A percentile compares a stretch with the other conserved stretches of the same genome.
Conservation (phyloP, 1,284 basidiomycete species). For the Heterobasidion parviporum region DNA sequence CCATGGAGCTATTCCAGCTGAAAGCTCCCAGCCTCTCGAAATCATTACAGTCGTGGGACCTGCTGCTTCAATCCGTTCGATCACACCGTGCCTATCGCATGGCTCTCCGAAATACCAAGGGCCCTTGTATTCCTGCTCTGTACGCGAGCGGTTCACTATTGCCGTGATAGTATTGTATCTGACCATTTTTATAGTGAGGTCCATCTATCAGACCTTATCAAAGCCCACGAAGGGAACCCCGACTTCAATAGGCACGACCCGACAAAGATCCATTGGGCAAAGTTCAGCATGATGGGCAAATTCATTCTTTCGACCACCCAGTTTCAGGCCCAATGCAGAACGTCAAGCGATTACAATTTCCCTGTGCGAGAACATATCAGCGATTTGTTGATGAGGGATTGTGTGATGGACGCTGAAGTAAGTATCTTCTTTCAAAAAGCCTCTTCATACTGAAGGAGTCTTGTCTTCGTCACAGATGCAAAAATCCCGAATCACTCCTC, state of each 20-base stretch:
- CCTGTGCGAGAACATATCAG: constrained; percentile 39
- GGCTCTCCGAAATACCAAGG: constrained; percentile 71
- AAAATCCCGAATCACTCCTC: constrained; percentile 45
- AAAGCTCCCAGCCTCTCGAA: constrained; percentile 60
- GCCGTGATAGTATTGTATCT: constrained; percentile 3
- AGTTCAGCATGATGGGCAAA: constrained; percentile 77
- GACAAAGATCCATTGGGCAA: constrained; percentile 74
- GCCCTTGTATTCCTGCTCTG: constrained; percentile 76
- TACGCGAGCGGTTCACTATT: constrained; percentile 25
- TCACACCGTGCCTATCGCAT: constrained; percentile 75
- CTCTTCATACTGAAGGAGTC: constrained; percentile 1
- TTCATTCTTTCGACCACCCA: constrained; percentile 64
- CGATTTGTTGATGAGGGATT: constrained; percentile 41
- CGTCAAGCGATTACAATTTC: constrained; percentile 49
- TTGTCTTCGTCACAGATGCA: constrained; percentile 35
- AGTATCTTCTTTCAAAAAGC: constrained; percentile 11
- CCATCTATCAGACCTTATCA: constrained; percentile 74
- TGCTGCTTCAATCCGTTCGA: constrained; percentile 61
- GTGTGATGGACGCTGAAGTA: constrained; percentile 62
- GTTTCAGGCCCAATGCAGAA: constrained; percentile 65
- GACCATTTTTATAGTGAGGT: constrained; percentile 53
- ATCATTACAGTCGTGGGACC: constrained; percentile 67
- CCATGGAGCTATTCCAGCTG: constrained; percentile 58
- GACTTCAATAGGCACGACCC: constrained; percentile 54
- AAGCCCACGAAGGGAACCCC: constrained; percentile 68